Base-by-base conservation (phyloP, 2,329 filamentous ascomycete genomes). In the Penicillium sp. region DNA sequence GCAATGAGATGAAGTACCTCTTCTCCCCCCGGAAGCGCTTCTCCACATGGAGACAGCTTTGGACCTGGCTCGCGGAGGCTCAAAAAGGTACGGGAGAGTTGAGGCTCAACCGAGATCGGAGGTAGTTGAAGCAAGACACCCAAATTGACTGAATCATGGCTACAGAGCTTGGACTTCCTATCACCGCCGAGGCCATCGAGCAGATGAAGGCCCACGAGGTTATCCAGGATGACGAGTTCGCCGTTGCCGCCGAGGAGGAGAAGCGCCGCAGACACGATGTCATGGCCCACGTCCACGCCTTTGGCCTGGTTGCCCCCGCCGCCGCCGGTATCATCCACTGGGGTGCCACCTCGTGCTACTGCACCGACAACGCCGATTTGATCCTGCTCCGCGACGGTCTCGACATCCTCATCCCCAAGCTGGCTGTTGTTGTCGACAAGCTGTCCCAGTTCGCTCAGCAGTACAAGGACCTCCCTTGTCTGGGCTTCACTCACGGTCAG, bases 321-420 rank as follows among this genome's bases (percentile, higher is more conserved):
- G 91, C 91, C 10, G 90, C 89, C 15, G 90, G 90, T 35, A 89
- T 94, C 66, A 93, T 96, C 59, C 92, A 96, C 73, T 86, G 83
- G 73, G 89, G 88, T 64, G 86, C 86, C 54, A 89, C 83, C 27
- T 82, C 77, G 6, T 78, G 77, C 72, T 78, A 78, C 68, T 74
- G 68, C 55, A 93, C 89, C 55, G 90, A 92, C 69, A 91, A 92
- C 63, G 82, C 87, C 2, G 90, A 93, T 66, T 78, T 93, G 36
- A 91, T 96, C 62, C 85, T 96, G 68, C 83, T 92, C 68, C 80
- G 86, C 25, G 85, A 91, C 59, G 91, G 85, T 6, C 78, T 96
- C 56, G 85, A 93, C 65, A 77, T 96, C n/a, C 73, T 96, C 4
- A 78, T 89, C 9, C 86, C 86, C 36, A 96, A 93, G 76, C 77